Evolutionary conservation across 805 yeast genomes (phyloP).

Genomic region (Teunomyces pallodes): DNA sequence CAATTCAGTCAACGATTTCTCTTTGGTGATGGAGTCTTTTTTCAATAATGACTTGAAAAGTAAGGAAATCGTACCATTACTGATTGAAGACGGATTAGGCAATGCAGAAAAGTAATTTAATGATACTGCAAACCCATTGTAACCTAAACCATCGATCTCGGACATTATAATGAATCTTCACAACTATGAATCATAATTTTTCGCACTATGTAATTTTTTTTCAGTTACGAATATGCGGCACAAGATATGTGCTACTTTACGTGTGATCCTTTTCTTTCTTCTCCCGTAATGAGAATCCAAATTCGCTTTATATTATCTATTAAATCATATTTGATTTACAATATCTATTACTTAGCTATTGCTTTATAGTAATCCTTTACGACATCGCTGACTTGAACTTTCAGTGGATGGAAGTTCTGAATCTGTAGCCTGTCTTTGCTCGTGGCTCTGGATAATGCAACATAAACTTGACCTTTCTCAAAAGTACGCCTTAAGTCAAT

Average conservation of each 20-base stretch:
- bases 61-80: constrained; percentile 48
- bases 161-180: neutral
- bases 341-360: neutral
- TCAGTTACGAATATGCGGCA: too few species aligned
- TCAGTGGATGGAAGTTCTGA: constrained; percentile 56
- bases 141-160: constrained; percentile 20
- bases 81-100: constrained; percentile 50
- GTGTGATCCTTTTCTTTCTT: too few species aligned
- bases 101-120: constrained; percentile 73
- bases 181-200: neutral
- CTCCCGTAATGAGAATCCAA: too few species aligned
- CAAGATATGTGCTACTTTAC: too few species aligned
- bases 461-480: constrained; percentile 83
- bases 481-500: constrained; percentile 67
- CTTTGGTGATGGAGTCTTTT: constrained; percentile 81
- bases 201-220: neutral
- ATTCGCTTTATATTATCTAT: too few species aligned
- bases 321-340: neutral
- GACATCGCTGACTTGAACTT: constrained; percentile 41
- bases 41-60: constrained; percentile 76
- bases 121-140: constrained; percentile 46
- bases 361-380: constrained; percentile 32
- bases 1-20: constrained; percentile 65
- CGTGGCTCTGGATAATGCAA: constrained; percentile 77
- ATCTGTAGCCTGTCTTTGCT: constrained; percentile 65